Conservation (phyloP, 495 filamentous ascomycete genomes). For the Lindgomyces ingoldianus region DNA sequence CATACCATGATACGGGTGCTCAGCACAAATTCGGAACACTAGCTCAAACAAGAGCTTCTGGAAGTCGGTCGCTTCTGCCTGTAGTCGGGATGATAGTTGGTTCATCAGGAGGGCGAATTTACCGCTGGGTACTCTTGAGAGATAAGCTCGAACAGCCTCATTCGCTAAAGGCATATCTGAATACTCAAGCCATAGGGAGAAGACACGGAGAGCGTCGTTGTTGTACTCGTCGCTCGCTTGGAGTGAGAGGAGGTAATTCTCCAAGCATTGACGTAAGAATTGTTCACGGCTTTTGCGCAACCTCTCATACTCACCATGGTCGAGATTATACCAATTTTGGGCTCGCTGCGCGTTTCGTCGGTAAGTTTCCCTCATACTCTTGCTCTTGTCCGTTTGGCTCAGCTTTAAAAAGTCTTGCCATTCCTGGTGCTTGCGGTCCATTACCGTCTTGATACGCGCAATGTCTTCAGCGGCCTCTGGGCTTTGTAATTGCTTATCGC, state of each 20-base stretch:
- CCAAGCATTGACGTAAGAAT: conserved; percentile 82
- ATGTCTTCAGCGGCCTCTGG: conserved; percentile 82
- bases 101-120: conserved; percentile 96
- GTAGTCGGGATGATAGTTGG: conserved; percentile 86
- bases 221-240: conserved; percentile 83
- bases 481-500: conserved; percentile 88
- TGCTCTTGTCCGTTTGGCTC: conserved; percentile 56
- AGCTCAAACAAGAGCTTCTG: conserved; percentile 71
- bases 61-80: conserved; percentile 67
- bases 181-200: conserved; percentile 88
- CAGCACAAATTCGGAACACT: conserved; percentile 76
- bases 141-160: conserved; percentile 66
- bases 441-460: conserved; percentile 73
- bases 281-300: conserved; percentile 71
- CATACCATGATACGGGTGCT: conserved; percentile 95
- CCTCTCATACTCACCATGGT: conserved; percentile 81
- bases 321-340: conserved; percentile 85
- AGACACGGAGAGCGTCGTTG: conserved; percentile 89
- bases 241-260: conserved; percentile 88
- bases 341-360: conserved; percentile 58
- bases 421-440: conserved; percentile 63
- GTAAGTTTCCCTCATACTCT: conserved; percentile 48
- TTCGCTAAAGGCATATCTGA: conserved; percentile 72
- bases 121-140: conserved; percentile 73
- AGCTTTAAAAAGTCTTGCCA: conserved; percentile 63